These are phyloP conservation scores for Kluyveromyces nonfermentans DNA, from an alignment of 805 yeast species.

Conservation along the genomic window DNA sequence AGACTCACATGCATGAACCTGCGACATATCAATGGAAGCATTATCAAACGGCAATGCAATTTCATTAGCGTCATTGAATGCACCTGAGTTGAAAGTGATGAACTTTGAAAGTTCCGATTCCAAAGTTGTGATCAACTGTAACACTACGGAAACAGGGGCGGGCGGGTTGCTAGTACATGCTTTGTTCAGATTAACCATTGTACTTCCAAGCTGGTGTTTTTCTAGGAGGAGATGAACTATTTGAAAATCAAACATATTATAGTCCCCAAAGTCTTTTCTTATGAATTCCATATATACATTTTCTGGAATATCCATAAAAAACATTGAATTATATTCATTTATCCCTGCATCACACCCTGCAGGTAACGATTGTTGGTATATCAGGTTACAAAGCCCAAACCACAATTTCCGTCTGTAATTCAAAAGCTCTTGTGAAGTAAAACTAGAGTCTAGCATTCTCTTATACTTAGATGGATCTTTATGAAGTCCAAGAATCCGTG, in stretches of 20 bases:
- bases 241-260: constrained; percentile 2
- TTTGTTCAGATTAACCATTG: constrained; percentile 1
- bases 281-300: constrained; percentile 1
- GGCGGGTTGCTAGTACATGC: background rate
- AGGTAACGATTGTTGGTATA: background rate
- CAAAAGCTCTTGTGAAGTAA: background rate
- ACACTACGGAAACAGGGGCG: background rate
- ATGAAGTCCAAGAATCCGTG: constrained; percentile 5
- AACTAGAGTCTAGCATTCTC: background rate
- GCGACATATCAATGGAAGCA: background rate
- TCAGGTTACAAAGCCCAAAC: constrained; percentile 2
- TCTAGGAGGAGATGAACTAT: constrained; percentile 1
- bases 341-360: background rate
- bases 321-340: background rate
- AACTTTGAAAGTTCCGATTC: constrained; percentile 1
- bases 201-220: constrained; percentile 3
- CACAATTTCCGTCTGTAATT: constrained; percentile 7
- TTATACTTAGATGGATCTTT: constrained; percentile 5
- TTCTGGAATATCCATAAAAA: background rate
- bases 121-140: background rate
- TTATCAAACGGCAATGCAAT: background rate
- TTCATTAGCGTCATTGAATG: too few relatives aligned
- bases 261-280: background rate
- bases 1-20: background rate
- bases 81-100: background rate